Evolutionary conservation across 2,329 filamentous ascomycete species (phyloP).

Genomic region (Ceratocystiopsis brevicomis): DNA sequence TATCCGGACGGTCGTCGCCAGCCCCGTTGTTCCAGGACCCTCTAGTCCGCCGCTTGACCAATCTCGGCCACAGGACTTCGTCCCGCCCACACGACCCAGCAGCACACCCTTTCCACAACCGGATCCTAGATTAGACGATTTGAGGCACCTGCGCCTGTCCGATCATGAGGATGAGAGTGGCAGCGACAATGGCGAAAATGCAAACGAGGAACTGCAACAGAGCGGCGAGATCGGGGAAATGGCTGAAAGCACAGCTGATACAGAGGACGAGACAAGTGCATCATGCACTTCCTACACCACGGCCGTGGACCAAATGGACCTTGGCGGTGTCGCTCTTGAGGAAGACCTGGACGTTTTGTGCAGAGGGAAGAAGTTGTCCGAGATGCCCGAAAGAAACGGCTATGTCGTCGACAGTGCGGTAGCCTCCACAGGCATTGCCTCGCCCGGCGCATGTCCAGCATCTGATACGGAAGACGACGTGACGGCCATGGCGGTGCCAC

Average conservation of each 20-base stretch:
- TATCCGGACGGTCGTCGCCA: slow-evolving; percentile 29
- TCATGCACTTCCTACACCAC: not conserved
- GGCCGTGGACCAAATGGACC: not conserved
- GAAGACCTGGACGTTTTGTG: not conserved
- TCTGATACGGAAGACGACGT: too few species aligned
- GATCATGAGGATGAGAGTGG: not conserved
- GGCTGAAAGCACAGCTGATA: not conserved
- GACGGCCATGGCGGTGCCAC: too few species aligned
- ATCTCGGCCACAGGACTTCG: slow-evolving; percentile 26
- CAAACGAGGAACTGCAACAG: slow-evolving; percentile 10
- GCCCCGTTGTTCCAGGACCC: slow-evolving; percentile 34
- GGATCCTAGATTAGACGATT: slow-evolving; percentile 26
- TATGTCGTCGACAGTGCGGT: not conserved
- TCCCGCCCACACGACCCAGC: slow-evolving; percentile 33
- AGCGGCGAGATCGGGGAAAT: not conserved
- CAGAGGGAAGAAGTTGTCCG: too few species aligned
- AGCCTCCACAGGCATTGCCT: too few species aligned
- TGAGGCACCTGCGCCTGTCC: slow-evolving; percentile 23
- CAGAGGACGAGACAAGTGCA: not conserved
- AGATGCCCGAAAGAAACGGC: too few species aligned
- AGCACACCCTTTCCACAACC: slow-evolving; percentile 41
- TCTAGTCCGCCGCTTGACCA: slow-evolving; percentile 32
- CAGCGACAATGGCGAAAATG: slow-evolving; percentile 5
- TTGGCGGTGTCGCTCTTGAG: not conserved
- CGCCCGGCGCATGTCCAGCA: too few species aligned